Evolutionary conservation across 176 grass and related monocot species (phyloP).

Genomic region (Cenchrus americanus): DNA sequence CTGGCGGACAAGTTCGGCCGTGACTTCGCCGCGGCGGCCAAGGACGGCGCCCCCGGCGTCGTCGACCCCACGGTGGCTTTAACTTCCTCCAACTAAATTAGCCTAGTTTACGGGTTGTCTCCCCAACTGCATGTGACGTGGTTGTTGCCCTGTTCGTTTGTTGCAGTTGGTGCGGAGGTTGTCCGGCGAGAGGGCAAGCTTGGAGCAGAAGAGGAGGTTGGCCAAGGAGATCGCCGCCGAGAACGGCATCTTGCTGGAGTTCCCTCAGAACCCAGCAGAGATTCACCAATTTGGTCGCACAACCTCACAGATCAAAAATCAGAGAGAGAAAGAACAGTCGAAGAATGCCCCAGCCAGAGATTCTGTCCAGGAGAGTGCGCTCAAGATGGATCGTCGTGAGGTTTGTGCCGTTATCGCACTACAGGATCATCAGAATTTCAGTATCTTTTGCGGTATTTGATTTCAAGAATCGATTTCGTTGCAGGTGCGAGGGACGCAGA

Average conservation of each 20-base stretch:
- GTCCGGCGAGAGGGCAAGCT: slow-evolving; percentile 47
- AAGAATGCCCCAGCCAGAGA: neutral
- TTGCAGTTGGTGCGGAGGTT: slow-evolving; percentile 53
- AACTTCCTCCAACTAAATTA: slow-evolving; percentile 24
- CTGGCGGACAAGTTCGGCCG: slow-evolving; percentile 59
- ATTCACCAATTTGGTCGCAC: slow-evolving; percentile 5
- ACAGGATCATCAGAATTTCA: neutral
- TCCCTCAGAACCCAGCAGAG: slow-evolving; percentile 2
- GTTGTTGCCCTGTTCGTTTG: slow-evolving; percentile 22
- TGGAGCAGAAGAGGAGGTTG: slow-evolving; percentile 50
- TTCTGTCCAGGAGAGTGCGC: neutral
- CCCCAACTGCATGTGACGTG: slow-evolving; percentile 24
- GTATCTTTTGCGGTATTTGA: neutral
- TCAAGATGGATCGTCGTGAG: slow-evolving; percentile 18
- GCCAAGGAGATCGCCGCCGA: slow-evolving; percentile 52
- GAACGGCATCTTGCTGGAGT: slow-evolving; percentile 54
- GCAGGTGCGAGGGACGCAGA: slow-evolving; percentile 40
- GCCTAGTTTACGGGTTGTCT: slow-evolving; percentile 28
- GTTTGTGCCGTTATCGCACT: slow-evolving; percentile 10
- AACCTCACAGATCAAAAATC: neutral
- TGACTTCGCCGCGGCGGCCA: slow-evolving; percentile 46
- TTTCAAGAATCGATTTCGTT: neutral
- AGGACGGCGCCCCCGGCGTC: slow-evolving; percentile 47
- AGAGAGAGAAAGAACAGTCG: neutral
- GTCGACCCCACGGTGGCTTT: slow-evolving; percentile 43